A percentile compares a stretch with the other conserved stretches of the same genome.
phyloP scores from a whole-genome alignment of 2,329 filamentous ascomycete genomes.

The Pyrenophora tritici-repentis region DNA sequence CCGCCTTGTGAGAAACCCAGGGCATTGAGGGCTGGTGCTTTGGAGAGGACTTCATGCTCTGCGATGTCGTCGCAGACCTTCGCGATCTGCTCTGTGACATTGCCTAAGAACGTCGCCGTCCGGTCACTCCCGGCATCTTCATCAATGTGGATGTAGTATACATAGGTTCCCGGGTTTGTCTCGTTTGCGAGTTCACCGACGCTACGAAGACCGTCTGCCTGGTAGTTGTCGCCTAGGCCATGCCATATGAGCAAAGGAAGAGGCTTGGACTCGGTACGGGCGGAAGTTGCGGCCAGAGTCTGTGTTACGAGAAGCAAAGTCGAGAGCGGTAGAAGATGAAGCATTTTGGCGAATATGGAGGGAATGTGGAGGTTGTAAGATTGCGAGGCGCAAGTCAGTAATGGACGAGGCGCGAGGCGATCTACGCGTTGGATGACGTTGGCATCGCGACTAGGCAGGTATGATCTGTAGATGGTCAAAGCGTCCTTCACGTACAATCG shows the following conservation, averaged over 20 bases:
- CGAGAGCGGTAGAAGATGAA: conserved; percentile 27
- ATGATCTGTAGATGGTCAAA: conserved; percentile 16
- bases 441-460: conserved; percentile 17
- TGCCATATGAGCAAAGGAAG: conserved; percentile 97
- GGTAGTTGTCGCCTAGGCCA: conserved; percentile 76
- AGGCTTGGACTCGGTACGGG: conserved; percentile 20
- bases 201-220: conserved; percentile 72
- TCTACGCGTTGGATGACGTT: conserved; percentile 27
- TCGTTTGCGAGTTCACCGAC: conserved; percentile 73
- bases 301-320: conserved; percentile 26
- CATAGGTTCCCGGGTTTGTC: conserved; percentile 79
- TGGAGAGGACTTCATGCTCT: conserved; percentile 76
- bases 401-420: conserved; percentile 8
- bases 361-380: conserved; percentile 6
- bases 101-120: conserved; percentile 86
- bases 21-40: conserved; percentile 83
- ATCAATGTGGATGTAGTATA: conserved; percentile 77
- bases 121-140: conserved; percentile 71
- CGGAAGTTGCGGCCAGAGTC: conserved; percentile 21
- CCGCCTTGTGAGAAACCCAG: conserved; percentile 95
- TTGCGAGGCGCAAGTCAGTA: conserved; percentile 15
- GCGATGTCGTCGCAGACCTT: conserved; percentile 79
- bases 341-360: conserved; percentile 18
- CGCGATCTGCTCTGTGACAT: conserved; percentile 77
- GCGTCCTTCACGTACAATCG: not conserved